phyloP scores from a whole-genome alignment of 495 filamentous ascomycete species.

The Penicillium antarcticum region DNA sequence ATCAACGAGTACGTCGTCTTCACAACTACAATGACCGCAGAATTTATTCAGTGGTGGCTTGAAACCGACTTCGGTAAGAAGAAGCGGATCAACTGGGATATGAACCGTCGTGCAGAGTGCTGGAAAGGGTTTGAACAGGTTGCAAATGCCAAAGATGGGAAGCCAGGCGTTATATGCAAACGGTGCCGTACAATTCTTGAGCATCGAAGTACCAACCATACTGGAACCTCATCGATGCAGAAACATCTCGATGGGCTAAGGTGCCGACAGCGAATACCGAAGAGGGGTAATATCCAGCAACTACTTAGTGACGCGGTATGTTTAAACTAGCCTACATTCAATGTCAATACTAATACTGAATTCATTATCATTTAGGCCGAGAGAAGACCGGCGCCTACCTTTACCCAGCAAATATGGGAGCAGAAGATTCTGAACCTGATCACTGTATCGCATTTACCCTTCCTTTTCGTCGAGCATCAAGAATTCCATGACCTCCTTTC shows the following conservation, averaged over 20 bases:
- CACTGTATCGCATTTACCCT: not conserved
- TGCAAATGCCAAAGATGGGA: conserved; percentile 2
- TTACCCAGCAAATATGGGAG: not conserved
- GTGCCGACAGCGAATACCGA: not conserved
- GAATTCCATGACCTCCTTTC: not conserved
- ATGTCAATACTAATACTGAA: not conserved
- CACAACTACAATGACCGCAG: not conserved
- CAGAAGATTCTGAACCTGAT: not conserved
- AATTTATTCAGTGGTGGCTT: conserved; percentile 5
- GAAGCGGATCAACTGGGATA: conserved; percentile 3
- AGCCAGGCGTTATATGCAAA: conserved; percentile 6
- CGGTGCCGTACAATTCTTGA: not conserved
- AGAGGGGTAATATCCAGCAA: not conserved
- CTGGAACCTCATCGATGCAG: conserved; percentile 1
- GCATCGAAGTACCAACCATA: not conserved
- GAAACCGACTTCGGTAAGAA: not conserved
- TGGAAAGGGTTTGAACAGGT: conserved; percentile 4
- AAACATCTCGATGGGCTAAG: not conserved
- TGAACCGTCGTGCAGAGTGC: not conserved
- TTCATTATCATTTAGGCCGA: not conserved
- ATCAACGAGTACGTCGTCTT: not conserved
- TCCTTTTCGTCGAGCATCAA: not conserved
- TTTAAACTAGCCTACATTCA: not conserved
- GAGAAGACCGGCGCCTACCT: not conserved
- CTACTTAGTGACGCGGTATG: conserved; percentile 1